A percentile compares a stretch with the other conserved stretches of the same genome.
Conservation (phyloP, 768 basidiomycete genomes). For the Dentipellis sp. region DNA sequence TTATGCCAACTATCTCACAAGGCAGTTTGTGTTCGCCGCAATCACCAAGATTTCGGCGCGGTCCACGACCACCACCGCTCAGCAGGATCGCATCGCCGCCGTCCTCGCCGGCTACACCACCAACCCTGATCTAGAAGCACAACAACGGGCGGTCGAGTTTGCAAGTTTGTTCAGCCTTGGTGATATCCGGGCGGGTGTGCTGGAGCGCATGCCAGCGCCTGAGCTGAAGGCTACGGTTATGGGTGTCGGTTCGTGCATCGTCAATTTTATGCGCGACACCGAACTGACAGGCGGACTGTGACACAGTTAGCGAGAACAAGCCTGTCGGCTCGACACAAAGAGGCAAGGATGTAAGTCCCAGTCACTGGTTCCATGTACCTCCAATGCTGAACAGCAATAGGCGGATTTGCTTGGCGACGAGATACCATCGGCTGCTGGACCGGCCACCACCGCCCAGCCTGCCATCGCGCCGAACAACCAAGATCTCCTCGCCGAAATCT, state of each 20-base stretch:
- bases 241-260: conserved; percentile 60
- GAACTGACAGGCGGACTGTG: neutral
- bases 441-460: conserved; percentile 32
- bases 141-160: conserved; percentile 95
- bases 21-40: conserved; percentile 87
- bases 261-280: neutral
- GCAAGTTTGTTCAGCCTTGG: conserved; percentile 74
- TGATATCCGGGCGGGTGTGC: conserved; percentile 70
- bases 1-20: conserved; percentile 83
- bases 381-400: conserved; percentile 5
- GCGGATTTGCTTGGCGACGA: conserved; percentile 87
- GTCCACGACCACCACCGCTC: conserved; percentile 48
- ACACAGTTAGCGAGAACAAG: conserved; percentile 86
- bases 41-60: conserved; percentile 88
- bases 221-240: conserved; percentile 96
- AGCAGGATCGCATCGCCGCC: conserved; percentile 74
- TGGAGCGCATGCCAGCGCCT: conserved; percentile 98
- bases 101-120: conserved; percentile 76
- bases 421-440: conserved; percentile 25
- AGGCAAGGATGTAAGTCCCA: conserved; percentile 53
- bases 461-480: conserved; percentile 54
- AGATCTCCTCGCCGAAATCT: conserved; percentile 89
- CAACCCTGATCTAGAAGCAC: conserved; percentile 88
- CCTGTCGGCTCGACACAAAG: conserved; percentile 77
- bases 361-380: neutral